Evolutionary conservation across 257 asterid genomes (phyloP).

Genomic region (Handroanthus guayacan): DNA sequence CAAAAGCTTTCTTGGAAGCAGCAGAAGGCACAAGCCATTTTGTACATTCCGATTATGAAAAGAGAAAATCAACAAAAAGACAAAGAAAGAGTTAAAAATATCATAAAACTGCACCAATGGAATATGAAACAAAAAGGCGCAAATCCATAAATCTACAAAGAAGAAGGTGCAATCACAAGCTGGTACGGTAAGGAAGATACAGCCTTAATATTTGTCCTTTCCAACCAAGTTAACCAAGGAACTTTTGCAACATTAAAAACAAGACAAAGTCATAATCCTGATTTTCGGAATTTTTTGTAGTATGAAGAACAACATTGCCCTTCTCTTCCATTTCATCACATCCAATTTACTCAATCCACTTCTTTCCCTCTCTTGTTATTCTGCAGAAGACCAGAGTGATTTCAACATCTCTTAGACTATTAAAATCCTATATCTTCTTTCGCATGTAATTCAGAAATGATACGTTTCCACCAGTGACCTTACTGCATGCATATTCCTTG

Average conservation of each 20-base stretch:
- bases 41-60: not conserved
- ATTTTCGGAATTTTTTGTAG: not conserved
- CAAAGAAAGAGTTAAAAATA: not conserved
- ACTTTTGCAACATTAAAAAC: not conserved
- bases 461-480: not conserved
- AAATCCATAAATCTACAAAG: not conserved
- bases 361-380: not conserved
- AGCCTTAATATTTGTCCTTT: not conserved
- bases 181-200: not conserved
- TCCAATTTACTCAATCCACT: not conserved
- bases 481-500: not conserved
- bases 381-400: no score
- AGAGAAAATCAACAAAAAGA: not conserved
- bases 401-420: no score
- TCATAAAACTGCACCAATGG: not conserved
- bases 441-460: no score
- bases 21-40: not conserved
- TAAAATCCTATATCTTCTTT: no score
- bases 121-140: not conserved
- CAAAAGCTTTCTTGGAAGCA: not conserved
- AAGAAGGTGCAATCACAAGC: not conserved
- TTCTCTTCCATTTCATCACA: not conserved
- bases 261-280: not conserved
- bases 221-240: not conserved
- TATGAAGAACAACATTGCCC: not conserved